Base-by-base conservation (phyloP, 805 yeast genomes). In the Scheffersomyces lignosus region DNA sequence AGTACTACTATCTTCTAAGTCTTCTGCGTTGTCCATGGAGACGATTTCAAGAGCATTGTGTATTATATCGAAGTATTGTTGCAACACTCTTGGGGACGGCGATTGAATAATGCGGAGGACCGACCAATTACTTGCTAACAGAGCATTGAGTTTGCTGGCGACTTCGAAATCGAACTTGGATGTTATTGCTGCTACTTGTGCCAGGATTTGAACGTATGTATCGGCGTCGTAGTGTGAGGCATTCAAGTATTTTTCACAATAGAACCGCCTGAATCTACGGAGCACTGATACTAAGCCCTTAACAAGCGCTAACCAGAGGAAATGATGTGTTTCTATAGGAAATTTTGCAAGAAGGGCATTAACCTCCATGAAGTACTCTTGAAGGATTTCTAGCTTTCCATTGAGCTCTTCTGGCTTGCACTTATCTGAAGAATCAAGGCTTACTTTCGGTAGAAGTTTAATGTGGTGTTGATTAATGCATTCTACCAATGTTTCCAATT, bases 261-360 rank as follows among this genome's bases (percentile, higher is more conserved):
- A 48, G 18, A 17, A 34, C 5, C n/a, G 8, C 12, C 39, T 42
- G 27, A 40, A 41, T 9, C 25, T 27, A 1, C 27, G 34, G 16
- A 52, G 29, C 13, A 28, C 32, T 1, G 27, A 18, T 5, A 39
- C 31, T 17, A 52, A 30, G 15, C 28, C 26, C 1, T 38, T 29
- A 7, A 53, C 13, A 4, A 34, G 30, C 5, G 39, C 33, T 7
- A 57, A 22, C 64, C 64, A 58, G 6, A 56, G 36, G n/a, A 37
- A 31, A 15, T 44, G 45, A 34, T 58, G 52, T 8, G 36, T 22
- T 3, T 18, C 31, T 4, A 45, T n/a, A 0, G 42, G 40, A 26
- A 40, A 26, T n/a, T 45, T 41, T 5, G 18, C 25, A 9, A 58
- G 47, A 3, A 33, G 15, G 15, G 41, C 27, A 13, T 33, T 34